Evolutionary conservation across 768 basidiomycete species (phyloP), one percentile per base, ranked within the genome.

Genomic region (Trametes meyenii): DNA sequence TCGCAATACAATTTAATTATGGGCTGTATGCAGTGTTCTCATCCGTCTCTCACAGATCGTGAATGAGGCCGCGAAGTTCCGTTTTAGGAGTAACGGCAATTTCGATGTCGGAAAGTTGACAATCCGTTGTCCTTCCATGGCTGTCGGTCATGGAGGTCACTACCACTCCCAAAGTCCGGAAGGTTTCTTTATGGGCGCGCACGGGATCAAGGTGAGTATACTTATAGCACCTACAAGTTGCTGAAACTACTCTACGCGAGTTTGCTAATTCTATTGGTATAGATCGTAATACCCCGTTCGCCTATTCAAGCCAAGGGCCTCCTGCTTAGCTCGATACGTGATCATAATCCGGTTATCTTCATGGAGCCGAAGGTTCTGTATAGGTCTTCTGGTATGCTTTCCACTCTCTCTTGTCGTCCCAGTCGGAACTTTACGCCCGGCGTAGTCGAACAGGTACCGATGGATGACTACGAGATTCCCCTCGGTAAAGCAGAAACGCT

Each of bases 141-240:
- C 93, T 8, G 96, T 98, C n/a, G 81, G 76, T 13, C 95, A 98
- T 70, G 95, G 95, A 44, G 95, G 89, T 23, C 74, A 96, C 59
- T 98, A 97, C 71, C 95, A 98, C 70, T 96, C 93, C 7, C 95
- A 98, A 74, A 94, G 92, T 58, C 95, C 95, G 3, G 96, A 98
- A 74, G 94, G 90, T 0, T 98, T 88, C 76, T 98, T 98, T 73
- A 83, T 96, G 79, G 94, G 90, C 36, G 94, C 92, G 8, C 78
- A 92, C 0, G 95, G 95, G 0, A 71, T 98, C 43, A 97, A 97
- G 81, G 94, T 91, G 59, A 14, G 44, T 48, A 36, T 55, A 17
- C 40, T 57, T n/a, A 24, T 36, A n/a, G n/a, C n/a, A n/a, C n/a
- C n/a, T n/a, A n/a, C n/a, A n/a, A n/a, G n/a, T n/a, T n/a, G 39